Percentiles rank a stretch among this genome's conserved stretches.
Conservation (phyloP, 208 protist genomes). For the Trypanosoma mega region DNA sequence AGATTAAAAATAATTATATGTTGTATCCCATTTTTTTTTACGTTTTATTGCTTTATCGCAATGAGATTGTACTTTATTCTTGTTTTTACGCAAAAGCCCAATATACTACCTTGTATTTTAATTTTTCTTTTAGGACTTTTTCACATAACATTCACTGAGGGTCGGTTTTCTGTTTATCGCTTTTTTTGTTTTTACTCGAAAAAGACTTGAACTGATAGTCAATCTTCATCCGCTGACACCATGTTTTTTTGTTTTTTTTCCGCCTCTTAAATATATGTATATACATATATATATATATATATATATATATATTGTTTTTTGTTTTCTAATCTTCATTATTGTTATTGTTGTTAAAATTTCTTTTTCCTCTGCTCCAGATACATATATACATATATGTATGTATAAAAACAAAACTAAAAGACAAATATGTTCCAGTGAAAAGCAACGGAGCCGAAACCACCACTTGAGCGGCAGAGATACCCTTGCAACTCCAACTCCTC, state of each 20-base stretch:
- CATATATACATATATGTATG: neutral
- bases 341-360: too few species aligned
- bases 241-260: neutral
- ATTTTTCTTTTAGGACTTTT: neutral
- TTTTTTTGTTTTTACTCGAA: neutral
- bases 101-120: too few species aligned
- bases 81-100: neutral
- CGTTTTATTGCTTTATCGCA: too few species aligned
- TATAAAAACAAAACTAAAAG: slow-evolving; percentile 26
- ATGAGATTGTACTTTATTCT: too few species aligned
- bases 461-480: slow-evolving; percentile 70
- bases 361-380: neutral
- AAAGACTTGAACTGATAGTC: neutral
- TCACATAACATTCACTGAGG: neutral
- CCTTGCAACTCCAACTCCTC: slow-evolving; percentile 43
- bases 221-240: too few species aligned
- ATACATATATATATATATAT: neutral
- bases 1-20: neutral
- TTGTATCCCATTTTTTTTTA: too few species aligned
- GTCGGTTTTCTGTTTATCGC: neutral
- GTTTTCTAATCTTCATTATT: slow-evolving; percentile 18
- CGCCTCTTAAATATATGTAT: neutral
- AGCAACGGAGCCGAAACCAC: slow-evolving; percentile 59
- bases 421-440: slow-evolving; percentile 91
- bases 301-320: neutral